A percentile compares a stretch with the other conserved stretches of the same genome.
These are phyloP conservation scores for Pseudozyma hubeiensis DNA, from an alignment of 1,284 basidiomycete species.

Conservation along the genomic window DNA sequence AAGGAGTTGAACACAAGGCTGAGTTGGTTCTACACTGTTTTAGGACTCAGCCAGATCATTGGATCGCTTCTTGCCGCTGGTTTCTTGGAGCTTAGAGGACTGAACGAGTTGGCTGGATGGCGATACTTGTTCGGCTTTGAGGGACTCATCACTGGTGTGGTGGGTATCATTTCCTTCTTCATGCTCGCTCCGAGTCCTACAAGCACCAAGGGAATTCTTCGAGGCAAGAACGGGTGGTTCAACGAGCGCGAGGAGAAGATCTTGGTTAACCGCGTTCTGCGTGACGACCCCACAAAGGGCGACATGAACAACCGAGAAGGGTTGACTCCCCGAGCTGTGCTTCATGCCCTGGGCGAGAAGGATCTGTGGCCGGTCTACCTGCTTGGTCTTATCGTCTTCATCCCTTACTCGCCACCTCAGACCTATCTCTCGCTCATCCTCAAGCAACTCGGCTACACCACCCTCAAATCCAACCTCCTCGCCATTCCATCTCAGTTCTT, in stretches of 20 bases:
- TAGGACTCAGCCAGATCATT: constrained; percentile 42
- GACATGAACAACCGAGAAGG: constrained; percentile 83
- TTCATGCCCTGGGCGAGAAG: constrained; percentile 74
- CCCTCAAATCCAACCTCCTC: constrained; percentile 53
- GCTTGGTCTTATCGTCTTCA: constrained; percentile 69
- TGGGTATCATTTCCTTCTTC: constrained; percentile 39
- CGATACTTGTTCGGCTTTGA: constrained; percentile 48
- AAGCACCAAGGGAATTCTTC: constrained; percentile 22
- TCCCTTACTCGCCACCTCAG: constrained; percentile 25
- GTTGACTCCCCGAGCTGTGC: constrained; percentile 14
- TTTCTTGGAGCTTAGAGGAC: constrained; percentile 41
- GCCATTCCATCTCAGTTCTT: constrained; percentile 52
- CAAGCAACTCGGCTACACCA: constrained; percentile 49
- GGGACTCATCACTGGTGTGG: constrained; percentile 25
- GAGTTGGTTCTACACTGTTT: constrained; percentile 73
- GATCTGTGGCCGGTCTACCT: constrained; percentile 79
- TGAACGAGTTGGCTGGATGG: constrained; percentile 52
- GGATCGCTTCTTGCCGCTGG: constrained; percentile 48
- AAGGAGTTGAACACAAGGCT: constrained; percentile 75
- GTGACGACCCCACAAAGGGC: constrained; percentile 78
- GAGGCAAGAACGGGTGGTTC: constrained; percentile 75
- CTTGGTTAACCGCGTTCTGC: constrained; percentile 75
- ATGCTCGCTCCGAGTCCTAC: constrained; percentile 44
- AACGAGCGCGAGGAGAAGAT: constrained; percentile 73
- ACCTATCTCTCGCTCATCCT: constrained; percentile 45